These are phyloP conservation scores for Prunus mume DNA, from an alignment of 306 rosid genomes.

Conservation along the genomic window DNA sequence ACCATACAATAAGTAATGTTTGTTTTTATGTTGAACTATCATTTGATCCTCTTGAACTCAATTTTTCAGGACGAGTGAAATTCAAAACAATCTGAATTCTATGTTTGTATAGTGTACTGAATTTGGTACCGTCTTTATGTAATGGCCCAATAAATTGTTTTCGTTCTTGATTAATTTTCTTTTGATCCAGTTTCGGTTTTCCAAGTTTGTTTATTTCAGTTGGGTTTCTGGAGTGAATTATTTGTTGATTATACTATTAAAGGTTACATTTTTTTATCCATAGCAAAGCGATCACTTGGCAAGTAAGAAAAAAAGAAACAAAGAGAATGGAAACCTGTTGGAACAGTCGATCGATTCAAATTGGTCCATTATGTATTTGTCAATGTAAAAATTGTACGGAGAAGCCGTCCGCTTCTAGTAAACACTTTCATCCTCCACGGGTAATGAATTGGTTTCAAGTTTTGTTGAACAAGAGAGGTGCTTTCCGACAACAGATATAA, in stretches of 20 bases:
- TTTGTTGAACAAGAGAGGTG: neutral
- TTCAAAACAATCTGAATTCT: neutral
- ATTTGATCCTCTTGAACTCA: neutral
- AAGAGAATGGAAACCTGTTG: neutral
- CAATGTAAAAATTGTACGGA: neutral
- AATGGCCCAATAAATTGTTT: conserved; percentile 30
- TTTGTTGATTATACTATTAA: too few relatives aligned
- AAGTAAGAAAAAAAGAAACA: too few relatives aligned
- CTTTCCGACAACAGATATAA: neutral
- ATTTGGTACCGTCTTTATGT: conserved; percentile 24
- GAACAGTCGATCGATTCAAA: too few relatives aligned
- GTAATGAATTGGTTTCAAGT: neutral
- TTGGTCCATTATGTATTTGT: neutral
- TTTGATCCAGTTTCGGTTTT: neutral
- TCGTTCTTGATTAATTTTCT: neutral
- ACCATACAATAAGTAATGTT: neutral
- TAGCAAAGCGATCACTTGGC: too few relatives aligned
- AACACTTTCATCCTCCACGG: neutral
- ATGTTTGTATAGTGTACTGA: conserved; percentile 4
- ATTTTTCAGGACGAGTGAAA: neutral
- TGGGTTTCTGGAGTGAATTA: too few relatives aligned
- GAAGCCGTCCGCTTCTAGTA: neutral
- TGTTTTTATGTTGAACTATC: neutral
- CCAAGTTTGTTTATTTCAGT: neutral
- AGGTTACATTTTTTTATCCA: too few relatives aligned